Base-by-base conservation (phyloP, 495 filamentous ascomycete species). In the Lasiosphaeria miniovina region DNA sequence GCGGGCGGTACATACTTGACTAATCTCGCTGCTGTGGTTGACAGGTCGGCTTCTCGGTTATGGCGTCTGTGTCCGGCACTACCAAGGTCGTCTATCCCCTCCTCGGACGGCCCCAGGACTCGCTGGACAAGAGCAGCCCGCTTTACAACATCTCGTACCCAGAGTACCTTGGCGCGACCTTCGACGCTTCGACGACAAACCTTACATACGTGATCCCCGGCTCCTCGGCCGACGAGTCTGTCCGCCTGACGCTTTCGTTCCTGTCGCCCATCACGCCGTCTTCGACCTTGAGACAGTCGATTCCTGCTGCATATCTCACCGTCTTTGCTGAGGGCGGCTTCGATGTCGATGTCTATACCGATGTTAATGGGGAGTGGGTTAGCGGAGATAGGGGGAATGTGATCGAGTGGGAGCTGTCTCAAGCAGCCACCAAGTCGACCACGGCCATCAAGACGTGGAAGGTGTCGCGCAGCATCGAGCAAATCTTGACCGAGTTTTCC, bases 151-250 rank as follows among this genome's bases (percentile, higher is more conserved):
- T 95, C 52, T 77, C 84, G 6, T 88, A 79, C 61, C 88, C 92
- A 3, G 79, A 74, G 15, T 98, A 95, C 69, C 73, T 85, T 10
- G 93, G 93, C 31, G 78, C 88, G 10, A 88, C 85, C 14, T 98
- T 93, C 68, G 93, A 98, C 76, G 90, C 93, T 43, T 95, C 91
- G 1, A 93, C 90, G 1, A 98, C 93, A 36, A 96, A 96, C 65
- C 81, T 98, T 53, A 93, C 89, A 40, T 98, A 96, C 71, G 72
- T 71, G 15, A 85, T 98, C 45, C 78, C 79, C 4, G 75, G 78
- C 4, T 76, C 83, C 4, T 66, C 70, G 6, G 43, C 63, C 4
- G 63, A 64, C 11, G 61, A 74, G 15, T 68, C 76, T 31, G 70
- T 83, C 14, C 82, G 86, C 56, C 73, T 98, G 55, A 85, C 83